phyloP scores from a whole-genome alignment of 345 rosid species.

The Cardamine resedifolia region DNA sequence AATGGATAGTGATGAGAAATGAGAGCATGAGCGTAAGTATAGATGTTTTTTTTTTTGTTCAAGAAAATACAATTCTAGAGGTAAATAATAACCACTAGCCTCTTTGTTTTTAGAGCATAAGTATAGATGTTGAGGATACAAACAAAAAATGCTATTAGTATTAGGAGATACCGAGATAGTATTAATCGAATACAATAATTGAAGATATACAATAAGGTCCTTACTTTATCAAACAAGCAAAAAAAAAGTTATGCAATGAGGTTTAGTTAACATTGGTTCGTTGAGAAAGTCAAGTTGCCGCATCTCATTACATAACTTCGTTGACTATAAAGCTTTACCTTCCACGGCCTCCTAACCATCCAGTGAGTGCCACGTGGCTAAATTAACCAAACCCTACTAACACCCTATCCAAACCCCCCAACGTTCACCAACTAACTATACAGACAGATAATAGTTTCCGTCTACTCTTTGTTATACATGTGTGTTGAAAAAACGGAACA shows the following conservation, averaged over 20 bases:
- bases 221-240: not conserved
- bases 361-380: slow-evolving; percentile 15
- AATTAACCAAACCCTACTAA: slow-evolving; percentile 8
- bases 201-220: not conserved
- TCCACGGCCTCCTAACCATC: slow-evolving; percentile 23
- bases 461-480: not conserved
- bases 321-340: slow-evolving; percentile 24
- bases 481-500: not conserved
- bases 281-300: slow-evolving; percentile 21
- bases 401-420: slow-evolving; percentile 17
- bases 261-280: slow-evolving; percentile 33
- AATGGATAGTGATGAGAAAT: too few species aligned
- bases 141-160: not conserved
- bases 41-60: too few species aligned
- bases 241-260: not conserved
- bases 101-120: too few species aligned
- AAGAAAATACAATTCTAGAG: too few species aligned
- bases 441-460: slow-evolving; percentile 4
- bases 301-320: slow-evolving; percentile 20
- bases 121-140: too few species aligned
- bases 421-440: slow-evolving; percentile 29
- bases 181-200: not conserved
- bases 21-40: too few species aligned
- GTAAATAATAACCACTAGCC: too few species aligned
- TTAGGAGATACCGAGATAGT: not conserved